phyloP scores from a whole-genome alignment of 1,284 basidiomycete species.

The Malassezia furfur region DNA sequence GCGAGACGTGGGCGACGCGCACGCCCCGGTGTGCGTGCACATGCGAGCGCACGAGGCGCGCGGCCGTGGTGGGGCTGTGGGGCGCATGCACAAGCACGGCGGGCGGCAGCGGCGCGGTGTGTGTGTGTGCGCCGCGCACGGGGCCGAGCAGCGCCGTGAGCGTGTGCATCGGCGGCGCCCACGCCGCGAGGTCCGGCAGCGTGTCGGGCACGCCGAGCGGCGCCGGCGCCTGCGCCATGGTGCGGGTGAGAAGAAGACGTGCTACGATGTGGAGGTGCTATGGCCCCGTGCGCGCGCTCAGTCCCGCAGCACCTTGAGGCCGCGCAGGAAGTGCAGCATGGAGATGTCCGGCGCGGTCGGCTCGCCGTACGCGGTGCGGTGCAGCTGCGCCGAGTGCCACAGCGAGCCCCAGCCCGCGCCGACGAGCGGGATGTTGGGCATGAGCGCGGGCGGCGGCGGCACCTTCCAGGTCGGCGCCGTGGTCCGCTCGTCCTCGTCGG shows the following conservation, averaged over 20 bases:
- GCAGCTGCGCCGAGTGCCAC: slow-evolving; percentile 15
- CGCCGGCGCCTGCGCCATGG: not conserved
- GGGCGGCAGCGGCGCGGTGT: not conserved
- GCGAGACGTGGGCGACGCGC: slow-evolving; percentile 6
- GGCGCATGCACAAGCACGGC: not conserved
- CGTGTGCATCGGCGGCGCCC: not conserved
- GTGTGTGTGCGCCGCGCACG: too few species aligned
- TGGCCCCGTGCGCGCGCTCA: too few species aligned
- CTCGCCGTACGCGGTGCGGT: slow-evolving; percentile 13
- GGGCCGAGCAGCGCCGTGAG: not conserved
- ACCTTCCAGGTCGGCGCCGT: not conserved
- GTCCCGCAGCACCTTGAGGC: not conserved
- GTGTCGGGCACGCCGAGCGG: not conserved
- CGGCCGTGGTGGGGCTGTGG: not conserved
- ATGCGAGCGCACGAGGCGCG: not conserved
- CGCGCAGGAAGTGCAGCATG: slow-evolving; percentile 2
- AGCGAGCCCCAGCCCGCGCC: slow-evolving; percentile 14
- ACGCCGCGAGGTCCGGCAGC: not conserved
- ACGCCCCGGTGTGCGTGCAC: not conserved
- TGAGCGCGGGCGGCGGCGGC: not conserved
- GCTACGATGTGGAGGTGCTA: too few species aligned
- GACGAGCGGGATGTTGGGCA: slow-evolving; percentile 5
- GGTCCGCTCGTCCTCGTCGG: slow-evolving; percentile 9
- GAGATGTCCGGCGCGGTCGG: slow-evolving; percentile 15
- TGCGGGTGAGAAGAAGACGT: too few species aligned